A percentile compares a stretch with the other conserved stretches of the same genome.
These are phyloP conservation scores for Eragrostis curvula DNA, from an alignment of 176 grass and related monocot genomes.

Conservation along the genomic window DNA sequence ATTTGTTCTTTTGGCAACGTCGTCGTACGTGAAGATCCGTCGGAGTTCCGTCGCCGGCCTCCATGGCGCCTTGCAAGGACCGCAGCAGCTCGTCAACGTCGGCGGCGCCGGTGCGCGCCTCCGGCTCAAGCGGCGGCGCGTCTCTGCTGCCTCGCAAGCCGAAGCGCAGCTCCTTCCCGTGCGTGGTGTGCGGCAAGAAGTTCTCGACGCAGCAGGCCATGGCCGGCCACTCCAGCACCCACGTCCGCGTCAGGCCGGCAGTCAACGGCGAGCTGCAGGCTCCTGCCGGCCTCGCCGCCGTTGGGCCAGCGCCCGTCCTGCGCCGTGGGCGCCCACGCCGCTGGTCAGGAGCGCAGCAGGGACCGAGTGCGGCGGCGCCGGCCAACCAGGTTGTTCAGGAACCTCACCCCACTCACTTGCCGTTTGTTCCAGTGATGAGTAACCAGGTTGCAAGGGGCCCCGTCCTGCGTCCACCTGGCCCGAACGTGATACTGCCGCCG, in stretches of 20 bases:
- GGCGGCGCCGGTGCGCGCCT: not conserved
- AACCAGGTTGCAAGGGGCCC: not conserved
- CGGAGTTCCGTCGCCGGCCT: too few species aligned
- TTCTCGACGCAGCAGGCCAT: constrained; percentile 39
- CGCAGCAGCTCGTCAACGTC: not conserved
- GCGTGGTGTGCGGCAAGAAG: constrained; percentile 13
- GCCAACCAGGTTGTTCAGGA: too few species aligned
- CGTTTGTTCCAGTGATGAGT: not conserved
- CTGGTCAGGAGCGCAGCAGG: too few species aligned
- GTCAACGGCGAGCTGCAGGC: not conserved
- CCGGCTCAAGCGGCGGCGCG: not conserved
- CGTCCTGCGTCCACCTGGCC: not conserved
- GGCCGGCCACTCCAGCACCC: constrained; percentile 38
- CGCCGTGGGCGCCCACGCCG: not conserved
- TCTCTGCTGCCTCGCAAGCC: not conserved
- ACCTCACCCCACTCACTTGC: not conserved
- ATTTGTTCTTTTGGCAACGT: too few species aligned
- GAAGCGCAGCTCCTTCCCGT: constrained; percentile 20
- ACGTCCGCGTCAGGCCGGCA: not conserved
- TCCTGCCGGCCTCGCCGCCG: too few species aligned
- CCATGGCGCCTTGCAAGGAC: not conserved
- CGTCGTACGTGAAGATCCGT: too few species aligned
- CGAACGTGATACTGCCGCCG: too few species aligned
- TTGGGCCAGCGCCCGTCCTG: not conserved
- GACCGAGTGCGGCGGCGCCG: not conserved